Evolutionary conservation across 495 filamentous ascomycete species (phyloP).

Genomic region (Neurospora discreta): DNA sequence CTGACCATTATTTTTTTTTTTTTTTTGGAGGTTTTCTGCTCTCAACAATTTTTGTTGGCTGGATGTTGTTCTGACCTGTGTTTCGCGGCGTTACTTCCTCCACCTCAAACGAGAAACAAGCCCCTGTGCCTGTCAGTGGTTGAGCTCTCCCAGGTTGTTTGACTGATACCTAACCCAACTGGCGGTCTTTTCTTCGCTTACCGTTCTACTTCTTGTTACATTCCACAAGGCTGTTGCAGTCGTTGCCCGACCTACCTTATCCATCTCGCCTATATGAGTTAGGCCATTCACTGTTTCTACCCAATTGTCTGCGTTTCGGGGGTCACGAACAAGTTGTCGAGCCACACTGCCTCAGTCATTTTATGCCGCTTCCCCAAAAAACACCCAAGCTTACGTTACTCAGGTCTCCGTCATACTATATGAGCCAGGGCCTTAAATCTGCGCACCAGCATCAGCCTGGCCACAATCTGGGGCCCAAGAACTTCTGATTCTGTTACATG

Average conservation of each 20-base stretch:
- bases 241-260: background rate
- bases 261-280: background rate
- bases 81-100: background rate
- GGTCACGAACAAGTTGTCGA: background rate
- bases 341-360: background rate
- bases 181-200: background rate
- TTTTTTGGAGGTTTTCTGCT: background rate
- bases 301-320: background rate
- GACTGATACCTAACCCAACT: background rate
- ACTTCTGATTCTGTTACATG: background rate
- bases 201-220: background rate
- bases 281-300: background rate
- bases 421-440: background rate
- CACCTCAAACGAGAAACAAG: background rate
- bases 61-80: background rate
- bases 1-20: background rate
- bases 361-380: background rate
- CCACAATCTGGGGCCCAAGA: background rate
- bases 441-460: background rate
- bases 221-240: background rate
- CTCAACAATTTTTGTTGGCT: background rate
- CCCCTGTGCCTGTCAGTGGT: background rate
- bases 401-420: background rate
- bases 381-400: background rate
- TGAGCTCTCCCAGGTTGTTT: background rate